These are phyloP conservation scores for Microsporum canis DNA, from an alignment of 2,329 filamentous ascomycete species.

Conservation along the genomic window DNA sequence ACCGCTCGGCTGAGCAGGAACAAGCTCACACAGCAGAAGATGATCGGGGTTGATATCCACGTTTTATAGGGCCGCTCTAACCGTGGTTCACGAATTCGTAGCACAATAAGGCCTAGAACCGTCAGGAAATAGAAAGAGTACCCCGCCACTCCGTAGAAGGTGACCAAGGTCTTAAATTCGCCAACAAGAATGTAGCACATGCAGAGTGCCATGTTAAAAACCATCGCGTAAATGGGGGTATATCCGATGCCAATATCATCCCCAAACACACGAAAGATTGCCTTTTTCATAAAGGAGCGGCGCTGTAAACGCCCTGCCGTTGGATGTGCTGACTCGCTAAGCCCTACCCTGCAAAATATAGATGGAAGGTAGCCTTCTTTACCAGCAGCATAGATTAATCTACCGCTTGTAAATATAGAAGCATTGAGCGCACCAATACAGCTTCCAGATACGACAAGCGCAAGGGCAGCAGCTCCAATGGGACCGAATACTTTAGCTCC, in stretches of 20 bases:
- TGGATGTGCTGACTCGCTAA: conserved; percentile 36
- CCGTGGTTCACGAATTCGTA: conserved; percentile 75
- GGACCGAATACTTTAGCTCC: conserved; percentile 81
- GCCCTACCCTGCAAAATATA: conserved; percentile 71
- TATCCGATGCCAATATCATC: conserved; percentile 75
- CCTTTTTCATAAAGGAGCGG: conserved; percentile 47
- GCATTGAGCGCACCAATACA: conserved; percentile 95
- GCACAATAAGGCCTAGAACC: conserved; percentile 81
- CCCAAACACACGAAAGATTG: conserved; percentile 53
- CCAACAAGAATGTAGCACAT: conserved; percentile 69
- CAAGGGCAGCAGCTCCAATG: conserved; percentile 68
- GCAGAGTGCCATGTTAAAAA: conserved; percentile 67
- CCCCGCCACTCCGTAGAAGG: conserved; percentile 93
- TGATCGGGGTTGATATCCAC: conserved; percentile 94
- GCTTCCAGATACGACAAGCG: conserved; percentile 76
- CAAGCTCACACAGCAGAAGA: conserved; percentile 94
- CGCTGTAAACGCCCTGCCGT: conserved; percentile 29
- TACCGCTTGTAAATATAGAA: conserved; percentile 82
- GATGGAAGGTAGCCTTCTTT: conserved; percentile 88
- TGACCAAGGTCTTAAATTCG: conserved; percentile 83
- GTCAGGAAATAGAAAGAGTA: conserved; percentile 97
- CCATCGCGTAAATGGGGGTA: conserved; percentile 85
- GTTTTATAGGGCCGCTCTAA: conserved; percentile 86
- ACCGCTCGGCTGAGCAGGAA: conserved; percentile 82
- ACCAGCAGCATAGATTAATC: conserved; percentile 84